These are phyloP conservation scores for Leccinellum luteum DNA, from an alignment of 768 basidiomycete genomes.

Conservation along the genomic window DNA sequence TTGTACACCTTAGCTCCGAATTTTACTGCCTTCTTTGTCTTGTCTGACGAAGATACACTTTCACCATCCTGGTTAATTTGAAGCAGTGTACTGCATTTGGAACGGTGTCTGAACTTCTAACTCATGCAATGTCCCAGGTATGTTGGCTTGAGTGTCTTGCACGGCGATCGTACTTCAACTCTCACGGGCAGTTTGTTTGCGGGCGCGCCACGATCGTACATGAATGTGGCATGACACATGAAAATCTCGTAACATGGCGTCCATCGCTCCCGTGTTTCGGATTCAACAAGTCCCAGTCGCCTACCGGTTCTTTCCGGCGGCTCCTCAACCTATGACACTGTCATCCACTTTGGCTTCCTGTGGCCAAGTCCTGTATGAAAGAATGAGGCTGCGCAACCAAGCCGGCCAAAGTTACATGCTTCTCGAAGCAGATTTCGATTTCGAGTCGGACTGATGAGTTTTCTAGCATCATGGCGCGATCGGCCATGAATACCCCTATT, in stretches of 20 bases:
- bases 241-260: background rate
- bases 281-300: background rate
- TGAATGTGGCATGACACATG: background rate
- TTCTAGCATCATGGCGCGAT: background rate
- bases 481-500: background rate
- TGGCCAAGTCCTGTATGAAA: background rate
- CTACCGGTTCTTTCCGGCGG: background rate
- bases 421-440: background rate
- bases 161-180: background rate
- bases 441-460: background rate
- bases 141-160: background rate
- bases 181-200: background rate
- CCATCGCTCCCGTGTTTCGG: no score
- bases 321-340: background rate
- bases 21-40: constrained; percentile 8
- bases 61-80: background rate
- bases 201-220: background rate
- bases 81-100: background rate
- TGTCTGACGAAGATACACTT: constrained; percentile 2
- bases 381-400: background rate
- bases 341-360: constrained; percentile 1
- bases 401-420: background rate
- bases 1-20: background rate
- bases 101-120: background rate
- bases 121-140: background rate